A percentile compares a stretch with the other conserved stretches of the same genome.
Conservation (phyloP, 2,329 filamentous ascomycete genomes). For the Colletotrichum caudatum region DNA sequence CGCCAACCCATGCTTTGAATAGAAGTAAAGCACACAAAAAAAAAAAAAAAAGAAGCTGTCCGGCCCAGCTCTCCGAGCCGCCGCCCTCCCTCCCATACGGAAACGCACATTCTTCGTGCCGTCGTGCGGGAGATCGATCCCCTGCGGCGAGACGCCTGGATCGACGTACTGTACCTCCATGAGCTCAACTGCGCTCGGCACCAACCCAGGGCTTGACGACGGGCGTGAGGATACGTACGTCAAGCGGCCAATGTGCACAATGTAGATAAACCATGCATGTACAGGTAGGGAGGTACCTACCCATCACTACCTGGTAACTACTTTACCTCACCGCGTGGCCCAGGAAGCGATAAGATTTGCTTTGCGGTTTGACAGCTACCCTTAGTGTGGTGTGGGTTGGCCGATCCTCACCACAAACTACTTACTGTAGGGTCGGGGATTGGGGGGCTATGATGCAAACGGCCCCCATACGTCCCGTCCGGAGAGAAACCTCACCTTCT, state of each 20-base stretch:
- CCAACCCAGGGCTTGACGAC: neutral
- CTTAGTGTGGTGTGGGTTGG: neutral
- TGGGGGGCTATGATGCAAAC: conserved; percentile 15
- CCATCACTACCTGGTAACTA: too few relatives aligned
- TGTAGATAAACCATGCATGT: too few relatives aligned
- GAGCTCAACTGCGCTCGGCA: conserved; percentile 13
- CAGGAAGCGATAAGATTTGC: neutral
- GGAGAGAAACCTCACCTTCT: conserved; percentile 15
- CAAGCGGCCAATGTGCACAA: neutral
- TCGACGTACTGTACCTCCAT: neutral
- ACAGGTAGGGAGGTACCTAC: too few relatives aligned
- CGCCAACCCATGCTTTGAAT: conserved; percentile 32
- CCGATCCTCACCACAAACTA: neutral
- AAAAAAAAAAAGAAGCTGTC: too few relatives aligned
- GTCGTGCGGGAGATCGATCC: conserved; percentile 35
- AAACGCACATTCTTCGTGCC: conserved; percentile 20
- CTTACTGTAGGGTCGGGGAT: too few relatives aligned
- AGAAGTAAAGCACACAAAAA: neutral
- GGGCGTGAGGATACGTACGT: conserved; percentile 7
- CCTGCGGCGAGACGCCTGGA: neutral
- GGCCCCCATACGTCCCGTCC: conserved; percentile 12
- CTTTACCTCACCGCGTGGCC: neutral
- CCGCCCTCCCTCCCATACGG: neutral
- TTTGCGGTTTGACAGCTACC: neutral
- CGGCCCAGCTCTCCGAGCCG: conserved; percentile 14